These are phyloP conservation scores for Russula sp. DNA, from an alignment of 768 basidiomycete genomes.

Conservation along the genomic window DNA sequence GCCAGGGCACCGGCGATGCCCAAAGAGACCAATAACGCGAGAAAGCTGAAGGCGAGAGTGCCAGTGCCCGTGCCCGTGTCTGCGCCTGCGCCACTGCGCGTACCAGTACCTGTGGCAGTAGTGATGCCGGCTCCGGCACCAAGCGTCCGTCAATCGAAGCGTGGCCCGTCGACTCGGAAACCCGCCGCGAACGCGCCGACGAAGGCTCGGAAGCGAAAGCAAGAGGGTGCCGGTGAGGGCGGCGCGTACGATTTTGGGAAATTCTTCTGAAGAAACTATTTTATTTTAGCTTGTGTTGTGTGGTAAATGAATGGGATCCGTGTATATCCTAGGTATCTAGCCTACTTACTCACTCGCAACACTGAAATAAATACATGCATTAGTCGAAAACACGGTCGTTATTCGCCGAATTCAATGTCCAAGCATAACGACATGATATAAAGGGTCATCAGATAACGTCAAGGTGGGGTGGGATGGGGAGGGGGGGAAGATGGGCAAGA, in stretches of 20 bases:
- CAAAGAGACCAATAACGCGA: background rate
- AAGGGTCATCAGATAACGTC: too few relatives aligned
- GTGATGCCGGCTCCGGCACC: background rate
- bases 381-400: too few relatives aligned
- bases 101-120: background rate
- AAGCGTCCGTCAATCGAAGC: background rate
- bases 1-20: background rate
- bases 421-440: too few relatives aligned
- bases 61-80: background rate
- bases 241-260: slow-evolving; percentile 54
- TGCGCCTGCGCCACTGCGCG: background rate
- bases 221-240: slow-evolving; percentile 23
- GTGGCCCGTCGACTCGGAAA: background rate
- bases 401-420: too few relatives aligned
- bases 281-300: background rate
- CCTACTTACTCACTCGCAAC: too few relatives aligned
- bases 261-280: slow-evolving; percentile 38
- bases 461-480: too few relatives aligned
- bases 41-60: background rate
- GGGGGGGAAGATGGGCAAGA: background rate
- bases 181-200: slow-evolving; percentile 37
- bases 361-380: too few relatives aligned
- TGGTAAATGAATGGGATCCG: background rate
- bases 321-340: background rate
- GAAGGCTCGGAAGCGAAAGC: slow-evolving; percentile 22